Evolutionary conservation across 1,284 basidiomycete genomes (phyloP).

Genomic region (Sanghuangporus weigelae): DNA sequence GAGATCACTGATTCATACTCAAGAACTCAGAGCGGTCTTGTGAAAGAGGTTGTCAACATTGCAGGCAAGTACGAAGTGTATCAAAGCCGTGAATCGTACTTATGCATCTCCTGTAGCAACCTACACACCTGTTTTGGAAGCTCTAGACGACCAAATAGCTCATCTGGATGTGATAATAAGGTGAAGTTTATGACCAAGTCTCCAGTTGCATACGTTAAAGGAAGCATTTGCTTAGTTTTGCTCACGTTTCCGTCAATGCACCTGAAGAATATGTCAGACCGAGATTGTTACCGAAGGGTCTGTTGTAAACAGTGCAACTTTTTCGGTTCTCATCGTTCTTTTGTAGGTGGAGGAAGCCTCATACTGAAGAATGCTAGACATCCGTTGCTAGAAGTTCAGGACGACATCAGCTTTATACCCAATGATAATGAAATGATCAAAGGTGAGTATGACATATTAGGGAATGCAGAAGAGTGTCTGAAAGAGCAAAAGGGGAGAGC

Average conservation of each 20-base stretch:
- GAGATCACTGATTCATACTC: constrained; percentile 70
- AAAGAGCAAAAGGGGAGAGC: constrained; percentile 48
- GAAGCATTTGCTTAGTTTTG: constrained; percentile 55
- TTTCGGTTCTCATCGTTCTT: background rate
- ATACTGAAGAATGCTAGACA: constrained; percentile 83
- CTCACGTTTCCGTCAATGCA: constrained; percentile 85
- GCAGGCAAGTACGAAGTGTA: constrained; percentile 59
- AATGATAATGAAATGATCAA: constrained; percentile 92
- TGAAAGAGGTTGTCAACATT: constrained; percentile 91
- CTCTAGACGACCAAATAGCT: constrained; percentile 83
- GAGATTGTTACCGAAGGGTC: constrained; percentile 65
- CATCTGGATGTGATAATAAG: constrained; percentile 90
- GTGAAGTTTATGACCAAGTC: constrained; percentile 36
- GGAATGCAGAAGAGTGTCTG: background rate
- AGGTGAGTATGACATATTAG: constrained; percentile 33
- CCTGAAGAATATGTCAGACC: constrained; percentile 89
- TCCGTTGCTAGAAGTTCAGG: constrained; percentile 95
- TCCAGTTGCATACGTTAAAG: background rate
- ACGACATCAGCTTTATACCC: constrained; percentile 92
- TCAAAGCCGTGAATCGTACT: background rate
- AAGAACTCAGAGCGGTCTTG: constrained; percentile 76
- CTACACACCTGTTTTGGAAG: constrained; percentile 88
- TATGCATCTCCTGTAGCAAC: constrained; percentile 49
- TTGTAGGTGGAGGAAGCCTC: constrained; percentile 69
- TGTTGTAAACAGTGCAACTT: constrained; percentile 8